phyloP scores from a whole-genome alignment of 148 eudicot genomes.

The Cornus florida region DNA sequence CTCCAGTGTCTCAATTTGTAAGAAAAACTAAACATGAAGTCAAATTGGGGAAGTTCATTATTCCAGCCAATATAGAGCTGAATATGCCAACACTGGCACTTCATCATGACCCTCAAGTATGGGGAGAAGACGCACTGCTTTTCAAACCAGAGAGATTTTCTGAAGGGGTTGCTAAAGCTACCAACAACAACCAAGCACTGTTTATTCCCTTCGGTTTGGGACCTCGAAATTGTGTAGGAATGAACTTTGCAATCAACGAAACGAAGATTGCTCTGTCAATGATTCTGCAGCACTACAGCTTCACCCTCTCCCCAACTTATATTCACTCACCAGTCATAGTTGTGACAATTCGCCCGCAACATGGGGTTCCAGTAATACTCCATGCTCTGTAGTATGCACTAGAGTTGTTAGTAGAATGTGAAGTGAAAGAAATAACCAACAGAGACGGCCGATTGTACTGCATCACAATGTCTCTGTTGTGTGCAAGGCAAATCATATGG shows the following conservation, averaged over 20 bases:
- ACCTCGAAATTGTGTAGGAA: not conserved
- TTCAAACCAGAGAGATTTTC: constrained; percentile 23
- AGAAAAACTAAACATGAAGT: not conserved
- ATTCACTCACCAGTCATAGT: not conserved
- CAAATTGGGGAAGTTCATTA: constrained; percentile 5
- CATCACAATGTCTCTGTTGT: too few species aligned
- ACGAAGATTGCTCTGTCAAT: constrained; percentile 3
- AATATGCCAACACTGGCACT: not conserved
- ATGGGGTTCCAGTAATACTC: constrained; percentile 2
- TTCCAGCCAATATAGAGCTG: constrained; percentile 7
- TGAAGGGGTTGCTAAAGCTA: constrained; percentile 14
- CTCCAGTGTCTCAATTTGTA: not conserved
- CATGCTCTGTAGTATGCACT: not conserved
- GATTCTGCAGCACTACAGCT: not conserved
- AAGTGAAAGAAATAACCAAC: not conserved
- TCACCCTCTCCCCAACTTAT: not conserved
- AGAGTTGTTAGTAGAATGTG: not conserved
- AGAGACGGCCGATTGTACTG: too few species aligned
- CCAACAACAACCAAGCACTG: not conserved
- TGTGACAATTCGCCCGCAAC: not conserved
- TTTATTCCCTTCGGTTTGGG: constrained; percentile 4
- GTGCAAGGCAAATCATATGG: too few species aligned
- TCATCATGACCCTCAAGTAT: constrained; percentile 13
- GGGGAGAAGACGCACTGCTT: constrained; percentile 17
- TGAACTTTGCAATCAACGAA: constrained; percentile 1